Evolutionary conservation across 768 basidiomycete genomes (phyloP).

Genomic region (Cystofilobasidium macerans): DNA sequence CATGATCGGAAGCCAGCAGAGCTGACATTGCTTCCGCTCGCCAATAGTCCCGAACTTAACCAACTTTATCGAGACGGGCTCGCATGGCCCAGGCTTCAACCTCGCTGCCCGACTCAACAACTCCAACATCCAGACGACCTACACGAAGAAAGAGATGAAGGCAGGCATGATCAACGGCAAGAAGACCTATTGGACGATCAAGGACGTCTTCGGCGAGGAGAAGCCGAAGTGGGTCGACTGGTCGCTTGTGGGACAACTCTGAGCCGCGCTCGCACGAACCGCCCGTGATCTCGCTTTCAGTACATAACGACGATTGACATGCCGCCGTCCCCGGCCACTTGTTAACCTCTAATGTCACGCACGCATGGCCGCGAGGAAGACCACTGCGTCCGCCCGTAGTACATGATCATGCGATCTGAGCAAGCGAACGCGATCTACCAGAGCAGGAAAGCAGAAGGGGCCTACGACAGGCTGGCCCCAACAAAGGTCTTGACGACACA

Average conservation of each 20-base stretch:
- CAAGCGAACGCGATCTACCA: too few relatives aligned
- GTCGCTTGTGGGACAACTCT: too few relatives aligned
- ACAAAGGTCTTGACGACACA: constrained; percentile 69
- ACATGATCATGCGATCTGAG: too few relatives aligned
- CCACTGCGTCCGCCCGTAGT: too few relatives aligned
- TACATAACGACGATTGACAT: too few relatives aligned
- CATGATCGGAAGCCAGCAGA: background rate
- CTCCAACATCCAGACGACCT: constrained; percentile 46
- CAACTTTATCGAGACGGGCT: constrained; percentile 52
- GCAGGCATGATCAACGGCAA: constrained; percentile 30
- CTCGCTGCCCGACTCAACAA: constrained; percentile 45
- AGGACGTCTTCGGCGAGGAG: constrained; percentile 45
- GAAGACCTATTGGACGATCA: constrained; percentile 43
- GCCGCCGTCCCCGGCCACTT: too few relatives aligned
- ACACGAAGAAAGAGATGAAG: constrained; percentile 32
- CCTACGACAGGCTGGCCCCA: constrained; percentile 84
- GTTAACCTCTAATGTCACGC: too few relatives aligned
- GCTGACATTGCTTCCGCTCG: background rate
- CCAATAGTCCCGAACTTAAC: constrained; percentile 46
- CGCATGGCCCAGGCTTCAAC: constrained; percentile 45
- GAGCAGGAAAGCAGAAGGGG: background rate
- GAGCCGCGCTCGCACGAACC: too few relatives aligned
- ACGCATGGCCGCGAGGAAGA: too few relatives aligned
- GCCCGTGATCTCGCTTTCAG: too few relatives aligned
- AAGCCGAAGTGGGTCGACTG: constrained; percentile 51